Percentiles rank a stretch among this genome's conserved stretches.
phyloP scores from a whole-genome alignment of 2,329 filamentous ascomycete species.

The Hypoxylon sp. region DNA sequence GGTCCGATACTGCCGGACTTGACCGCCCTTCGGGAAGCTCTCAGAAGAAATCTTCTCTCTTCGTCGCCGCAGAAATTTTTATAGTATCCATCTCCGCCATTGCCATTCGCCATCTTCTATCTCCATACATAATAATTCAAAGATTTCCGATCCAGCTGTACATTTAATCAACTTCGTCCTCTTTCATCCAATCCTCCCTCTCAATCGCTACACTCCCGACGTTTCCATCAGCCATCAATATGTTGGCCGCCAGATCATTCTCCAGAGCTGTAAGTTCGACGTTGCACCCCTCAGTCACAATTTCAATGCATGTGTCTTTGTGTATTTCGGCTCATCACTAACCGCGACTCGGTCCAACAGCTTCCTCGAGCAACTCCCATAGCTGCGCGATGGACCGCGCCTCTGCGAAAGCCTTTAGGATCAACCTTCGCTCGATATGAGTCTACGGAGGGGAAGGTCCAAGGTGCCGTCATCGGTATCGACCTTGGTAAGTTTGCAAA shows the following conservation, averaged over 20 bases:
- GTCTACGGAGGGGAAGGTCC: slow-evolving; percentile 87
- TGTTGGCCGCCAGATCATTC: slow-evolving; percentile 76
- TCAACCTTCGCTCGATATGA: slow-evolving; percentile 83
- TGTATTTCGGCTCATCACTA: slow-evolving; percentile 42
- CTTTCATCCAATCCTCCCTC: slow-evolving; percentile 49
- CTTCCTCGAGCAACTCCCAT: slow-evolving; percentile 81
- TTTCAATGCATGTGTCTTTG: slow-evolving; percentile 17
- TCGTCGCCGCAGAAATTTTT: slow-evolving; percentile 47
- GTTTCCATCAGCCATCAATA: slow-evolving; percentile 59
- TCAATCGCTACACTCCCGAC: slow-evolving; percentile 49
- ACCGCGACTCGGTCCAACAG: slow-evolving; percentile 57
- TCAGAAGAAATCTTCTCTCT: slow-evolving; percentile 48
- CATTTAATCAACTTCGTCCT: slow-evolving; percentile 50
- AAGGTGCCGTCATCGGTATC: slow-evolving; percentile 97
- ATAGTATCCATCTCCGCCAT: slow-evolving; percentile 37
- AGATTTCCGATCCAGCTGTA: slow-evolving; percentile 48
- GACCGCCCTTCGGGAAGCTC: slow-evolving; percentile 50
- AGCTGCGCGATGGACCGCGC: slow-evolving; percentile 74
- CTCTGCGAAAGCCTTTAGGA: slow-evolving; percentile 76
- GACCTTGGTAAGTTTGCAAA: slow-evolving; percentile 79
- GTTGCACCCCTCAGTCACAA: background rate
- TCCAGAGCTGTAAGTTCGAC: slow-evolving; percentile 77
- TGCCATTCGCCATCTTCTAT: slow-evolving; percentile 40
- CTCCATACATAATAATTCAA: slow-evolving; percentile 44
- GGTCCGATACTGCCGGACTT: slow-evolving; percentile 42